These are phyloP conservation scores for Abortiporus biennis DNA, from an alignment of 1,284 basidiomycete species.

Conservation along the genomic window DNA sequence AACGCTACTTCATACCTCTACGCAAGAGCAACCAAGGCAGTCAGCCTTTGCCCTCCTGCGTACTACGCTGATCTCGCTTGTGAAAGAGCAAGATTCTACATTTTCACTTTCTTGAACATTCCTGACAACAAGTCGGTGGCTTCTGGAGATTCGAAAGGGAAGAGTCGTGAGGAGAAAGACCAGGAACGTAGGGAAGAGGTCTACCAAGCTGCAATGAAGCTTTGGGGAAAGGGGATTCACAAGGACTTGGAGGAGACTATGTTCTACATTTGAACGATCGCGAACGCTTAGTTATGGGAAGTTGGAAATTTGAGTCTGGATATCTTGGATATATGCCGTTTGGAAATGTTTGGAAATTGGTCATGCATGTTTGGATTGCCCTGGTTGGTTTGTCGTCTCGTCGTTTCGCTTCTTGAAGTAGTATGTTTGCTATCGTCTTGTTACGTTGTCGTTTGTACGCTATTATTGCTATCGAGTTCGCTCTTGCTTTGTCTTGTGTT, in stretches of 20 bases:
- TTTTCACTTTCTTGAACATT: slow-evolving; percentile 56
- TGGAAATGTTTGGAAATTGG: too few species aligned
- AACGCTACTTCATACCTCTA: slow-evolving; percentile 63
- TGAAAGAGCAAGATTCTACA: slow-evolving; percentile 64
- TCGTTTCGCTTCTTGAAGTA: too few species aligned
- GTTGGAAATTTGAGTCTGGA: too few species aligned
- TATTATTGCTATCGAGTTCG: too few species aligned
- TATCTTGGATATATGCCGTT: too few species aligned
- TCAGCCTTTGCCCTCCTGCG: slow-evolving; percentile 69
- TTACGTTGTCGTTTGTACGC: too few species aligned
- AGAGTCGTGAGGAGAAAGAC: slow-evolving; percentile 21
- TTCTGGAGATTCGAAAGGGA: slow-evolving; percentile 13
- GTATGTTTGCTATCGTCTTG: too few species aligned
- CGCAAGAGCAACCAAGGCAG: slow-evolving; percentile 71
- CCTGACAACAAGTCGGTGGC: slow-evolving; percentile 32
- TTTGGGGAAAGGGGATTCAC: slow-evolving; percentile 65
- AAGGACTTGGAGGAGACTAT: slow-evolving; percentile 49
- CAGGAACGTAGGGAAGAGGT: slow-evolving; percentile 42
- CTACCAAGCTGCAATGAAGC: slow-evolving; percentile 41
- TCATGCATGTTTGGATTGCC: too few species aligned
- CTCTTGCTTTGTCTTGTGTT: too few species aligned
- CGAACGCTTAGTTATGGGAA: too few species aligned
- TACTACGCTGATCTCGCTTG: slow-evolving; percentile 77
- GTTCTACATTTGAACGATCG: slow-evolving; percentile 72
- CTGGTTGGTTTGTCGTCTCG: too few species aligned